Conservation (phyloP, 208 protist genomes). For the Leishmania martiniquensis region DNA sequence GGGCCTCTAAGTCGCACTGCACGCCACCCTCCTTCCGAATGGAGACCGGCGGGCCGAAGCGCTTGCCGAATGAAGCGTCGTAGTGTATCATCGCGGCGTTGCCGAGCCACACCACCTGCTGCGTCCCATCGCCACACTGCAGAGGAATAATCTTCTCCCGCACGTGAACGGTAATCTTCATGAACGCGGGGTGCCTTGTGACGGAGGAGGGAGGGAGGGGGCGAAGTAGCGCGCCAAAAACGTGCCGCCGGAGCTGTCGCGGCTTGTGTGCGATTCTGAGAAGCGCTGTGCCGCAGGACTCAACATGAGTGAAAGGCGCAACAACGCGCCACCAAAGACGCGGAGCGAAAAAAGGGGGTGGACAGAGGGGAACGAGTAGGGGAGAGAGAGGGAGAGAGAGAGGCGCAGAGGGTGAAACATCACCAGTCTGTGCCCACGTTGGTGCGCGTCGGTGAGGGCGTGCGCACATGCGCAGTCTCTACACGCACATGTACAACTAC, state of each 20-base stretch:
- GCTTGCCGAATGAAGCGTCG: conserved; percentile 69
- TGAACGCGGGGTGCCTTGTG: conserved; percentile 11
- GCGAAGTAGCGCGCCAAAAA: not conserved
- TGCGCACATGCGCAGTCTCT: not conserved
- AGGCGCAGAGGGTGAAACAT: not conserved
- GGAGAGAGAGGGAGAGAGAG: not conserved
- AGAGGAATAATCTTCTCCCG: conserved; percentile 81
- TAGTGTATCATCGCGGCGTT: conserved; percentile 92
- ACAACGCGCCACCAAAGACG: not conserved
- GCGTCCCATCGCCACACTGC: conserved; percentile 88
- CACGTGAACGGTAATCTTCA: conserved; percentile 87
- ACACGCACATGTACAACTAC: not conserved
- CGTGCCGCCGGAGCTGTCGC: not conserved
- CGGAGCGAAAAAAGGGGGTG: not conserved
- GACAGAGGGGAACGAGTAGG: too few relatives aligned
- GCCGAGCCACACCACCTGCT: conserved; percentile 83
- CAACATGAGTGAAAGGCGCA: not conserved
- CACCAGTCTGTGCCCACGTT: not conserved
- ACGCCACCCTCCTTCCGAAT: conserved; percentile 88
- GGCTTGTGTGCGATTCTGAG: not conserved
- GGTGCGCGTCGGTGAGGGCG: not conserved
- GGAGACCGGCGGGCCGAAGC: conserved; percentile 63
- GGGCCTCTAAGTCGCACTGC: conserved; percentile 63
- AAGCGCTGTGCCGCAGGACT: not conserved
- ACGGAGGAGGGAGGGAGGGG: not conserved